These are phyloP conservation scores for Tulasnella calospora DNA, from an alignment of 768 basidiomycete genomes.

Conservation along the genomic window DNA sequence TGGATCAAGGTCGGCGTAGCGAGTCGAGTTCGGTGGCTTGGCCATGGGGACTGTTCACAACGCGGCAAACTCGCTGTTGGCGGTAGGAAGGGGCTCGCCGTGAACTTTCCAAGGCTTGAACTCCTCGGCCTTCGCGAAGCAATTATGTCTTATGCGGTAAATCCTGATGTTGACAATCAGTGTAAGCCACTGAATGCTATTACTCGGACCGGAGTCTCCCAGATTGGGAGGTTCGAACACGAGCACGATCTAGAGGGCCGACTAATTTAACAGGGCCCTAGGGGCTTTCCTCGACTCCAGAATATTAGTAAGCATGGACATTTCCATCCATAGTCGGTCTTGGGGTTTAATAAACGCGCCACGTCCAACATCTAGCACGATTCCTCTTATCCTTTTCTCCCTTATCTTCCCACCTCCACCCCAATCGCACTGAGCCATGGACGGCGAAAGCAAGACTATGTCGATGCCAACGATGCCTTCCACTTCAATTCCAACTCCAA, in stretches of 20 bases:
- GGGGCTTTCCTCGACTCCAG: background rate
- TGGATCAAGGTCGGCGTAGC: background rate
- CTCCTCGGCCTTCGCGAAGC: background rate
- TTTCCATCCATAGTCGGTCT: background rate
- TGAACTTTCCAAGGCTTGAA: background rate
- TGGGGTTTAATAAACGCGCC: background rate
- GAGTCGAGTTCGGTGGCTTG: background rate
- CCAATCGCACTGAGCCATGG: background rate
- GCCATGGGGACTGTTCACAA: background rate
- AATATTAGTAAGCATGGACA: background rate
- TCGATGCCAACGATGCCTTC: background rate
- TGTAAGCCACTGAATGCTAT: background rate
- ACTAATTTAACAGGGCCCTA: background rate
- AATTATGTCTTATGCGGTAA: background rate
- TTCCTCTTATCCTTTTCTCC: background rate
- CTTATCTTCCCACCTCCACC: background rate
- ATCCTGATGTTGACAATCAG: background rate
- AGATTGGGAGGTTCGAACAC: background rate
- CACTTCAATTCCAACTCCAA: background rate
- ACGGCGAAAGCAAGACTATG: background rate
- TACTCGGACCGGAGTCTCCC: background rate
- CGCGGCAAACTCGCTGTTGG: conserved; percentile 1
- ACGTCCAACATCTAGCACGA: background rate
- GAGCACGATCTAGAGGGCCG: background rate
- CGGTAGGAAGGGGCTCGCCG: background rate